These are phyloP conservation scores for Isochrysis galbana DNA, from an alignment of 78 protist genomes.

Conservation along the genomic window DNA sequence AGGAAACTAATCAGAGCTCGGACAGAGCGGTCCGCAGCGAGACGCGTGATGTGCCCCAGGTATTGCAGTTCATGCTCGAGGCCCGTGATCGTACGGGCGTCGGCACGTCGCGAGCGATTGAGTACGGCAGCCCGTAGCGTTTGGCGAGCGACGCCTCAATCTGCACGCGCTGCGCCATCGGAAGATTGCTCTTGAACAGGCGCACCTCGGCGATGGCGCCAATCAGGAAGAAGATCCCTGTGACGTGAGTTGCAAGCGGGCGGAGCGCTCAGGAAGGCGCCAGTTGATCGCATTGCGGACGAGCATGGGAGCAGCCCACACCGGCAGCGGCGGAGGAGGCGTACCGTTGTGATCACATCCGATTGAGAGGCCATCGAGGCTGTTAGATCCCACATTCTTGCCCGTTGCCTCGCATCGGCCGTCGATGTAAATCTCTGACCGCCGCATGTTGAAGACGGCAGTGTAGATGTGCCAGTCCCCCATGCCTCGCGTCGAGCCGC, in stretches of 20 bases:
- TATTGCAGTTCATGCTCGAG: no score
- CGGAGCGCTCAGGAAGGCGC: no score
- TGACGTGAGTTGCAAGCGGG: no score
- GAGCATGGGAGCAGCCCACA: no score
- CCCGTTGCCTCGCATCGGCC: background rate
- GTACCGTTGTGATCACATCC: no score
- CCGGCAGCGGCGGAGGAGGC: no score
- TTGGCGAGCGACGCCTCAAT: background rate
- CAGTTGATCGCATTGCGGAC: no score
- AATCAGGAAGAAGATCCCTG: background rate
- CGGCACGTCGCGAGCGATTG: background rate
- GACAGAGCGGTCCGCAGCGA: no score
- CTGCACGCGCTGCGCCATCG: background rate
- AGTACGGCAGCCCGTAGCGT: background rate
- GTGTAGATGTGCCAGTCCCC: constrained; percentile 15
- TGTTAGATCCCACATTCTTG: background rate
- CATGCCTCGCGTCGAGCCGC: background rate
- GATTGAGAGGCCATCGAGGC: background rate
- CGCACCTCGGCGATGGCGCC: background rate
- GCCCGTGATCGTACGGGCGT: no score
- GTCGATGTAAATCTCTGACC: background rate
- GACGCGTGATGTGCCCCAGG: no score
- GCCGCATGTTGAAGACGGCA: background rate
- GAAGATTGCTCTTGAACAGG: background rate
- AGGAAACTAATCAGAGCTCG: no score